Conservation (phyloP, 2,329 filamentous ascomycete genomes). For the Cyanodermella asteris region DNA sequence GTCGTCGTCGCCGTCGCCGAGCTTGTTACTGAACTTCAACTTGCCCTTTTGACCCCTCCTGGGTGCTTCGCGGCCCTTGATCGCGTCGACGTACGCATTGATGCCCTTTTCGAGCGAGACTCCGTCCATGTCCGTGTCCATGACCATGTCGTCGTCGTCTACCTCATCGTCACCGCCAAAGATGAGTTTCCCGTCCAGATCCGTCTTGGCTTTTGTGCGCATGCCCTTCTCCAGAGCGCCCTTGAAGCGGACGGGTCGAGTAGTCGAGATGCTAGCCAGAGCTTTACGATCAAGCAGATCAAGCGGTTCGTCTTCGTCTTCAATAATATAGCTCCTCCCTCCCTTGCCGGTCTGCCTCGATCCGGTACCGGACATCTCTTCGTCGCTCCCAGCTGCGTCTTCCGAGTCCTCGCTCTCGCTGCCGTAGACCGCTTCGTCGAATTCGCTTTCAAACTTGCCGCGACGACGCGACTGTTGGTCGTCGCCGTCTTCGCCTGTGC, state of each 20-base stretch:
- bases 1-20: constrained; percentile 27
- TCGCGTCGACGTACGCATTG: constrained; percentile 46
- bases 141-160: constrained; percentile 35
- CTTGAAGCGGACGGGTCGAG: constrained; percentile 49
- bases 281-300: constrained; percentile 79
- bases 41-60: constrained; percentile 43
- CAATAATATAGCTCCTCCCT: constrained; percentile 57
- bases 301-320: constrained; percentile 84
- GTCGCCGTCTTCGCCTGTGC: constrained; percentile 34
- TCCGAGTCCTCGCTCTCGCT: constrained; percentile 40
- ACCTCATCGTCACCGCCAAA: constrained; percentile 32
- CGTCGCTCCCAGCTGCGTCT: constrained; percentile 22
- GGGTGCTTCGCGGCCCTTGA: constrained; percentile 44
- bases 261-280: constrained; percentile 80
- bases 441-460: constrained; percentile 60
- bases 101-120: constrained; percentile 29
- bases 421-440: constrained; percentile 88
- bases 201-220: constrained; percentile 40
- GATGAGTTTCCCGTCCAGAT: constrained; percentile 63
- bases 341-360: constrained; percentile 40
- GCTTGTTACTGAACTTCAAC: constrained; percentile 49
- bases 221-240: constrained; percentile 18
- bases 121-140: constrained; percentile 32
- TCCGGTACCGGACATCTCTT: too few species aligned
- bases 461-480: constrained; percentile 25